Base-by-base conservation (phyloP, 176 grass and related monocot species). In the Melocanna baccifera region DNA sequence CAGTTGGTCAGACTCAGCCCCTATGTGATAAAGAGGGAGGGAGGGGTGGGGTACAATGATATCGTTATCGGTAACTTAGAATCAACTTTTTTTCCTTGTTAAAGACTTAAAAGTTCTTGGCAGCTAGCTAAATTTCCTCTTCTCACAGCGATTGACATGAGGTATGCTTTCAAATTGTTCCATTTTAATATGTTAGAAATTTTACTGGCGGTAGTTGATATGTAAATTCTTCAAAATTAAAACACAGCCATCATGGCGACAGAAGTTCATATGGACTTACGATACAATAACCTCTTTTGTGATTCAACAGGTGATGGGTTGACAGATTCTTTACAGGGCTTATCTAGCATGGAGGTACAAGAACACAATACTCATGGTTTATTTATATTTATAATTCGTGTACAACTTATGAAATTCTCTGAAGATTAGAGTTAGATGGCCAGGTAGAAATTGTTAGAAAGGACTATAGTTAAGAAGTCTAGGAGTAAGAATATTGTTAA, bases 261-360 rank as follows among this genome's bases (percentile, higher is more conserved):
- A 72, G 36, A 71, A 87, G 34, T 75, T 46, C 62, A 45, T 56
- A 81, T 67, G 58, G 6, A 39, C 36, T 71, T 48, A 16, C 18
- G 22, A 23, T 57, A 37, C 29, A 83, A n/a, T 86, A 73, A 78
- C 46, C 36, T 22, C 37, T 89, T 83, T 29, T 88, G 26, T 78
- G 30, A 29, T 73, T 67, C 8, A 79, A 86, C 83, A 96, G 96
- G 96, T 91, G 89, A 94, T 62, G 93, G 91, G 12, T 82, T 99
- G 70, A 96, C 96, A 56, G 89, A 99, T 90, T 94, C 86, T 16
- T 79, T 99, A 47, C 87, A 94, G 66, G 93, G 96, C 67, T 89
- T 96, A 81, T 93, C 96, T 84, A 96, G 88, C 89, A 88, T 84
- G 80, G 93, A 99, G 96, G 96, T 99, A 92, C 22, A 74, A 62